Conservation (phyloP, 176 grass and related monocot species). For the Rhipidocladum racemiflorum region DNA sequence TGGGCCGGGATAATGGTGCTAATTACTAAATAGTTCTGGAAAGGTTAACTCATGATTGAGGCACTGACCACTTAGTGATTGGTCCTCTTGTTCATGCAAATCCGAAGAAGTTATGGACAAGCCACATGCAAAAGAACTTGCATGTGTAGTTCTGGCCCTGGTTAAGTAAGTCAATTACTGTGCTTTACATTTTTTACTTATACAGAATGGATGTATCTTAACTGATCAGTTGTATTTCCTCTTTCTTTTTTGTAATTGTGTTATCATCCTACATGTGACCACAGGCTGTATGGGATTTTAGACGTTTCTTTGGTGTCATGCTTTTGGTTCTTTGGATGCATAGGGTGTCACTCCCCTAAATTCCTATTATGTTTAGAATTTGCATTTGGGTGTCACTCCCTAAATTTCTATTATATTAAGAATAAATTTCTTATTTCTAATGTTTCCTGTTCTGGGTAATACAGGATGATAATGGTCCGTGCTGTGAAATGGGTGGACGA, state of each 20-base stretch:
- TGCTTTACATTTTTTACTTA: not conserved
- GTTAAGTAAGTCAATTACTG: not conserved
- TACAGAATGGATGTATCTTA: not conserved
- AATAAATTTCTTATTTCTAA: not conserved
- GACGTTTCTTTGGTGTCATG: not conserved
- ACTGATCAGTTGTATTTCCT: not conserved
- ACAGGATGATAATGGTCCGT: slow-evolving; percentile 79
- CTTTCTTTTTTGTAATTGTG: not conserved
- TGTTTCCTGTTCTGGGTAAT: not conserved
- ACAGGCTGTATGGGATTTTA: not conserved
- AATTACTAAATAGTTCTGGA: not conserved
- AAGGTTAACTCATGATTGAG: not conserved
- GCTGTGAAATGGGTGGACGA: slow-evolving; percentile 91
- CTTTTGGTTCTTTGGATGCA: slow-evolving; percentile 1
- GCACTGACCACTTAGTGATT: not conserved
- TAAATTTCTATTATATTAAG: not conserved
- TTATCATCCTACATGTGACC: not conserved
- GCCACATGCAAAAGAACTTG: not conserved
- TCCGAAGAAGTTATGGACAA: not conserved
- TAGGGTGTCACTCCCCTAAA: not conserved
- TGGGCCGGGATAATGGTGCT: not conserved
- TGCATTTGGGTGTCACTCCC: not conserved
- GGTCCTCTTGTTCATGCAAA: not conserved
- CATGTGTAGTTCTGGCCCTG: not conserved
- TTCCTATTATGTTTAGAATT: not conserved